Percentiles rank a stretch among this genome's conserved stretches.
Conservation (phyloP, 176 grass and related monocot genomes). For the Oryza rufipogon region DNA sequence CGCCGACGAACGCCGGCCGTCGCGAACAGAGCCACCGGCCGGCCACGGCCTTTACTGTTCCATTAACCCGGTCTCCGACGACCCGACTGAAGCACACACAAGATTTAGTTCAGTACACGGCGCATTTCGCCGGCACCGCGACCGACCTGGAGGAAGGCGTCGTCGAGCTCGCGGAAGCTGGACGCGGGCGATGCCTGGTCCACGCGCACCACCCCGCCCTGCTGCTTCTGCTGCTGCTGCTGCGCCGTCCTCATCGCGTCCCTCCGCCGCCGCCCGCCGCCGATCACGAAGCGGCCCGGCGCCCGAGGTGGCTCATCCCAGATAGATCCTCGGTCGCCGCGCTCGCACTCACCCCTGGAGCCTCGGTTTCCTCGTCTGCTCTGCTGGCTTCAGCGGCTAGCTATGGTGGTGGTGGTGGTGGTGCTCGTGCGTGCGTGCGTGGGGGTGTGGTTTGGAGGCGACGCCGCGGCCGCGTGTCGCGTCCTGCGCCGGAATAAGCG, state of each 20-base stretch:
- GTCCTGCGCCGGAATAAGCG: constrained; percentile 50
- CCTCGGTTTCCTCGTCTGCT: not conserved
- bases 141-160: constrained; percentile 87
- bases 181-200: constrained; percentile 66
- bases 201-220: constrained; percentile 58
- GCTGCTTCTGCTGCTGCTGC: constrained; percentile 28
- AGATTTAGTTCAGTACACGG: not conserved
- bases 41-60: constrained; percentile 30
- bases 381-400: not conserved
- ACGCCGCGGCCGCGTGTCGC: constrained; percentile 51
- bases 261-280: constrained; percentile 11
- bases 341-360: not conserved
- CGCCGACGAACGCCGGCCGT: not conserved
- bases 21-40: not conserved
- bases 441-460: not conserved
- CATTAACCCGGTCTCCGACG: not conserved
- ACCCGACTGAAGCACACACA: not conserved
- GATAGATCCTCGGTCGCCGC: not conserved
- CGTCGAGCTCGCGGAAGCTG: constrained; percentile 93
- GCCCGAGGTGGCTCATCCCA: constrained; percentile 17
- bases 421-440: not conserved
- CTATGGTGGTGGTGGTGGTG: not conserved
- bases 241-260: constrained; percentile 43
- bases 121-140: not conserved
- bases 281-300: constrained; percentile 3